These are phyloP conservation scores for Protea cynaroides DNA, from an alignment of 164 flowering plant species.

Conservation along the genomic window DNA sequence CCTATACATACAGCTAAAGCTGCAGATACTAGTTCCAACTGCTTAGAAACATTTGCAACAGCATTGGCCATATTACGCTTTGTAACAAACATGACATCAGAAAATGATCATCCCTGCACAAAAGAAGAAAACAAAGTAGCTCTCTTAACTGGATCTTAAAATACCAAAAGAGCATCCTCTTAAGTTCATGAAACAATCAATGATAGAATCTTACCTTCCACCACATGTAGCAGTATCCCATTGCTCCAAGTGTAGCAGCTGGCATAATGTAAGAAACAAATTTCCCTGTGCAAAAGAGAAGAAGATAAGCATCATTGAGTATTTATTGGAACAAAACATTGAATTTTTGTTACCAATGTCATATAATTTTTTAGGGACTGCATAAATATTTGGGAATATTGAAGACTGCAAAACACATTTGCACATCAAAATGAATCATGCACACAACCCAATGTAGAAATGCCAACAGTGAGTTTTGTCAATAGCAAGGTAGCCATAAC, in stretches of 20 bases:
- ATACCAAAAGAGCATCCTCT: not conserved
- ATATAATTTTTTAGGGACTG: no score
- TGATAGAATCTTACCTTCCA: slow-evolving; percentile 61
- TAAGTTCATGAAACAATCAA: not conserved
- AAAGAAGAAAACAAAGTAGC: not conserved
- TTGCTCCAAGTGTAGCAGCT: slow-evolving; percentile 87
- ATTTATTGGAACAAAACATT: not conserved
- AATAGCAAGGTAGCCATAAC: no score
- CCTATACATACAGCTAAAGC: slow-evolving; percentile 53
- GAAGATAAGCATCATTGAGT: not conserved
- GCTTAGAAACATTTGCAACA: slow-evolving; percentile 70
- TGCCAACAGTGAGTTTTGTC: no score
- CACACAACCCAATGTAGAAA: not conserved
- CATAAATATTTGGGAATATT: not conserved
- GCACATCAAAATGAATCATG: not conserved
- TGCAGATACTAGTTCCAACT: slow-evolving; percentile 62
- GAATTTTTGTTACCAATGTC: not conserved
- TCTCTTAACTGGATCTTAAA: not conserved
- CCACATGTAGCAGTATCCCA: slow-evolving; percentile 96
- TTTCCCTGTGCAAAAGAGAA: slow-evolving; percentile 44
- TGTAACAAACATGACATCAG: slow-evolving; percentile 85
- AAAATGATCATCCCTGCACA: slow-evolving; percentile 70
- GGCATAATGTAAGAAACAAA: slow-evolving; percentile 64
- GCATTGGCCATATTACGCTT: slow-evolving; percentile 83
- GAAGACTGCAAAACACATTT: not conserved